Evolutionary conservation across 192 early-diverging fungal species (phyloP), one percentile per base, ranked within the genome.

Genomic region (Jimgerdemannia flammicorona): DNA sequence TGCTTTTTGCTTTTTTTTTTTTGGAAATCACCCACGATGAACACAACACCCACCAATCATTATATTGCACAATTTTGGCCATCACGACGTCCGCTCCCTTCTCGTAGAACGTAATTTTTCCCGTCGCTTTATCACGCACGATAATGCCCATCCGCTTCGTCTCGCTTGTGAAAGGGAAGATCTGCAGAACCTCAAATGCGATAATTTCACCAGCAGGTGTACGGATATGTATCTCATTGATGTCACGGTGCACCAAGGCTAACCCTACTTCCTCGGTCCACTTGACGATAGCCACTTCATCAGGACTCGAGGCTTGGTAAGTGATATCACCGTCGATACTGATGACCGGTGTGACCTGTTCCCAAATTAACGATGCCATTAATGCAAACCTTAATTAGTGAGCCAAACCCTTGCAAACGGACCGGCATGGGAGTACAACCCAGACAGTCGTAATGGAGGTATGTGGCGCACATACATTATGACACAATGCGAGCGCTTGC

Each of bases 91-190:
- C 96, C 0, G 97, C 97, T 41, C 97, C 97, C 86, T 99, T 99
- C 80, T 96, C 89, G 74, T 93, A 93, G 81, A 99, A 99, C 18
- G 81, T 84, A 66, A 97, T 94, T 69, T 97, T 95, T 10, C 89
- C 87, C 0, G 89, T 88, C 3, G 78, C 70, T 64, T 81, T 73
- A 66, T 96, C 93, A 14, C 86, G 82, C 41, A 97, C 87, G 44
- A 99, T 87, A 59, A 99, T 95, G 68, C 97, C 97, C 97, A 99
- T 99, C 64, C 97, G 90, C 82, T 99, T 99, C 9, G 92, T 92
- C 81, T 99, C 96, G 83, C 93, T 94, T n/a, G 96, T 99, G 79
- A 99, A 99, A n/a, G 97, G 97, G 73, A 99, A 99, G 8, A 95
- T 87, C n/a, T 97, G 91, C 11, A 99, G 84, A 3, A 99, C 90